Conservation (phyloP, 345 rosid species). For the Nasturtium officinale region DNA sequence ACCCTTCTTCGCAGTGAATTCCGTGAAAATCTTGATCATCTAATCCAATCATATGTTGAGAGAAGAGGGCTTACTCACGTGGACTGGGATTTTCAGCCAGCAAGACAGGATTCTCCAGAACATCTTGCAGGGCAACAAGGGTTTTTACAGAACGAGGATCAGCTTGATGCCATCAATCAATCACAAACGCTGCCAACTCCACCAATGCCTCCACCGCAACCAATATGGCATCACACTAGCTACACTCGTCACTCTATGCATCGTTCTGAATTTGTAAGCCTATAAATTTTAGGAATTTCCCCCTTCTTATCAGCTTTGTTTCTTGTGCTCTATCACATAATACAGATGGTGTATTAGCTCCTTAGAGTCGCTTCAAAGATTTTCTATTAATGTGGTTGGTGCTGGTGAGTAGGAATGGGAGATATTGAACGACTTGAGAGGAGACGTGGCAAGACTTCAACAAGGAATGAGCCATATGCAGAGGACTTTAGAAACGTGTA, state of each 20-base stretch:
- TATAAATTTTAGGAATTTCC: not conserved
- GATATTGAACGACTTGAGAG: constrained; percentile 67
- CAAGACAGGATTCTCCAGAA: not conserved
- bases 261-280: constrained; percentile 69
- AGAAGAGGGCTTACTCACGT: constrained; percentile 1
- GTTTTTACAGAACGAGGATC: not conserved
- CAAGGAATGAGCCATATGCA: constrained; percentile 90
- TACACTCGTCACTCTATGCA: constrained; percentile 75
- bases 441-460: constrained; percentile 75
- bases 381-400: not conserved
- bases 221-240: constrained; percentile 64
- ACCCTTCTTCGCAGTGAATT: not conserved
- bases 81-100: not conserved
- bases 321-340: not conserved
- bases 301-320: not conserved
- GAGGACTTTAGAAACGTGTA: constrained; percentile 80
- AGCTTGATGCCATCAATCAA: constrained; percentile 36
- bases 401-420: constrained; percentile 64
- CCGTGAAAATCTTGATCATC: not conserved
- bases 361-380: not conserved
- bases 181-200: constrained; percentile 60
- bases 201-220: constrained; percentile 72
- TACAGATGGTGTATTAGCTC: not conserved
- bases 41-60: constrained; percentile 1
- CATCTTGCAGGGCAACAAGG: not conserved